Conservation (phyloP, 108 stramenopile species). For the Nitzschia palea region DNA sequence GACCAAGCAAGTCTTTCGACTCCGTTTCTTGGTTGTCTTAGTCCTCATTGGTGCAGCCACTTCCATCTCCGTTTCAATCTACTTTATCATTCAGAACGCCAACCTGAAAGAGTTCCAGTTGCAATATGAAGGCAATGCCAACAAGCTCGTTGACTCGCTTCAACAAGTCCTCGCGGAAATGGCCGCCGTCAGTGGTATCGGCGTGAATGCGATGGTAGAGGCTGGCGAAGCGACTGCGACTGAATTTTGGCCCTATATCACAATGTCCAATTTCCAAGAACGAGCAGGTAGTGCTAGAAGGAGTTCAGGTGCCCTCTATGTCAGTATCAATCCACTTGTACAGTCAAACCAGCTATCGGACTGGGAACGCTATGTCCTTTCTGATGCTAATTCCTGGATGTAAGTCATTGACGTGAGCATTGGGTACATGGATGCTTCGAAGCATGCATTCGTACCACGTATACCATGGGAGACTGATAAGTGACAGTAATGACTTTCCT, state of each 20-base stretch:
- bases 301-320: background rate
- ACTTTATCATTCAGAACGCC: conserved; percentile 1
- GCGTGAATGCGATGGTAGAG: background rate
- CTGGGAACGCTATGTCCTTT: conserved; percentile 1
- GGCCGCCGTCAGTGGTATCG: conserved; percentile 6
- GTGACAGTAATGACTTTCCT: background rate
- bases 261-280: conserved; percentile 9
- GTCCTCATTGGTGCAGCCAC: conserved; percentile 8
- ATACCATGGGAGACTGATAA: no score
- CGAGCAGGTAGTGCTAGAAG: background rate
- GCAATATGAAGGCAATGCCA: conserved; percentile 1
- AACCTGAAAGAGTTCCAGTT: conserved; percentile 1
- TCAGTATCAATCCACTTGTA: background rate
- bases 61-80: conserved; percentile 2
- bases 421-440: background rate
- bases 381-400: conserved; percentile 6
- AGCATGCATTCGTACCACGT: no score
- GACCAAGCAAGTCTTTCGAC: conserved; percentile 13
- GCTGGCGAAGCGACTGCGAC: background rate
- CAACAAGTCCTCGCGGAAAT: conserved; percentile 5
- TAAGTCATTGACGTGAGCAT: background rate
- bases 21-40: conserved; percentile 6
- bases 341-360: background rate
- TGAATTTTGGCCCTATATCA: conserved; percentile 5
- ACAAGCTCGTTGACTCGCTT: conserved; percentile 11